phyloP scores from a whole-genome alignment of 2,329 filamentous ascomycete genomes.

The Penicillium sp. region DNA sequence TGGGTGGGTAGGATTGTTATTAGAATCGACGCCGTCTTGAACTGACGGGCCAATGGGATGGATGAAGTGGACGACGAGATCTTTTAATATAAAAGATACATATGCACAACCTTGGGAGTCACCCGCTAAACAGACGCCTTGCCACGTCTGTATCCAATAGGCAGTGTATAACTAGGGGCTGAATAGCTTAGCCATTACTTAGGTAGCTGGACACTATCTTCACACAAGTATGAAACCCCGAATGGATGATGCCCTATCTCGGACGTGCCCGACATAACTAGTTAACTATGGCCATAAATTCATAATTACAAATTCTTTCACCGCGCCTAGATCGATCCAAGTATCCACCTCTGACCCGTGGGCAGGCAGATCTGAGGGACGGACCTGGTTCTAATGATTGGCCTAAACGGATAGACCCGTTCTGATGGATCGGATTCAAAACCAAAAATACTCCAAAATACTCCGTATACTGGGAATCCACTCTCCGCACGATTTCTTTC shows the following conservation, averaged over 20 bases:
- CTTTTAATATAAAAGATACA: slow-evolving; percentile 5
- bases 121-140: too few relatives aligned
- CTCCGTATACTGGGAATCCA: slow-evolving; percentile 18
- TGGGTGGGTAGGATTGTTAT: slow-evolving; percentile 12
- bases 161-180: too few relatives aligned
- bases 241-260: too few relatives aligned
- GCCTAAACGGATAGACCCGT: slow-evolving; percentile 26
- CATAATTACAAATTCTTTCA: neutral
- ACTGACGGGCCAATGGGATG: slow-evolving; percentile 10
- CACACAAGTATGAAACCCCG: too few relatives aligned
- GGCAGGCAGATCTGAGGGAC: slow-evolving; percentile 19
- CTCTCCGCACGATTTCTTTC: slow-evolving; percentile 17
- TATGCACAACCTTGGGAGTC: slow-evolving; percentile 5
- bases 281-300: neutral
- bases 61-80: slow-evolving; percentile 6
- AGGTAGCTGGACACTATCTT: too few relatives aligned
- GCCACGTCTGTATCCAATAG: neutral
- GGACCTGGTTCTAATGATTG: slow-evolving; percentile 16
- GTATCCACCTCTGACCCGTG: slow-evolving; percentile 20
- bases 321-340: slow-evolving; percentile 19
- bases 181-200: neutral
- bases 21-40: slow-evolving; percentile 19
- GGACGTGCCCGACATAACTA: too few relatives aligned
- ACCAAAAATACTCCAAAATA: slow-evolving; percentile 11
- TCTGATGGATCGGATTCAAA: slow-evolving; percentile 25